Evolutionary conservation across 2,329 filamentous ascomycete genomes (phyloP), one percentile per base, ranked within the genome.

Genomic region (Xylariaceae sp.): DNA sequence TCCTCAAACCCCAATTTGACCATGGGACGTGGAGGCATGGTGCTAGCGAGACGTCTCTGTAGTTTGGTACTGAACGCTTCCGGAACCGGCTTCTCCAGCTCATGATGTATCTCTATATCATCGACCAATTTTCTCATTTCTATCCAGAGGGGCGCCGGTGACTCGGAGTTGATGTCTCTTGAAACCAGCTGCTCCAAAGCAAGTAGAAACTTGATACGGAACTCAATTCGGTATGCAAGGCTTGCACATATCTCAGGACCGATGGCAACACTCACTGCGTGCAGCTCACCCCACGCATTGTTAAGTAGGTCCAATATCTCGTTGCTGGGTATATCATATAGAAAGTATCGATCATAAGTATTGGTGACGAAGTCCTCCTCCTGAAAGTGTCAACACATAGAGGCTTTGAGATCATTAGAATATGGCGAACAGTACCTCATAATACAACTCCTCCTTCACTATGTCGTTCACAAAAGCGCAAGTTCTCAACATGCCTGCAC

Each of bases 341-440:
- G 76, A 1, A 99, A 74, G 11, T 82, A 83, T 35, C 91, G 82
- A 58, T 90, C 87, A 65, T 94, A 97, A 0, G 91, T 87, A 66
- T 95, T 90, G 6, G 90, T 91, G 17, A 95, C 89, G 65, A 99
- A 96, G 63, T 99, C 94, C 69, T 99, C 94, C 70, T 99, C 94
- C 85, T 92, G 57, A 14, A 17, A 11, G 3, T 9, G 33, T 44
- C 64, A 18, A 63, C 55, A 47, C 17, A 45, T n/a, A 17, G 15
- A 27, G n/a, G 30, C 17, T n/a, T 40, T 11, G 7, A 2, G 1
- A 27, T 33, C 10, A n/a, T 22, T 32, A 12, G 12, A 33, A 47
- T 46, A 46, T 14, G n/a, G 39, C 2, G 9, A 11, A 22, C 17
- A 73, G 55, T 67, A 88, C 88, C 78, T 99, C 94, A 61, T 92